These are phyloP conservation scores for Hyphodiscus sp. DNA, from an alignment of 2,329 filamentous ascomycete genomes.

Conservation along the genomic window DNA sequence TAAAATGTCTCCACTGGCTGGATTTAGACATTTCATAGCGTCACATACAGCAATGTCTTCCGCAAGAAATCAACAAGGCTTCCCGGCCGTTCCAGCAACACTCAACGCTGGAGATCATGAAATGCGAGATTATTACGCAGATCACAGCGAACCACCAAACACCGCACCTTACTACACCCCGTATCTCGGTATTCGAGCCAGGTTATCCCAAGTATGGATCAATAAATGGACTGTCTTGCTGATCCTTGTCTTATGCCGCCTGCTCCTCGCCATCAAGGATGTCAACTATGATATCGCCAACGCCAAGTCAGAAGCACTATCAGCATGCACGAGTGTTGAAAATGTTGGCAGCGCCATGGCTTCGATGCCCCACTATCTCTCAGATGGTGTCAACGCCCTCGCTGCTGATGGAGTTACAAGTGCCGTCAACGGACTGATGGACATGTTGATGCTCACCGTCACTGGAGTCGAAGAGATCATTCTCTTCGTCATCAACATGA, in stretches of 20 bases:
- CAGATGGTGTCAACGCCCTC: constrained; percentile 79
- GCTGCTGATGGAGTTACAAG: constrained; percentile 74
- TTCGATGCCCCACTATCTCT: constrained; percentile 95
- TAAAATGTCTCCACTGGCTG: constrained; percentile 29
- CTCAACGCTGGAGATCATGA: constrained; percentile 27
- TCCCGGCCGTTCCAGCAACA: constrained; percentile 32
- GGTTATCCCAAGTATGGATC: constrained; percentile 93
- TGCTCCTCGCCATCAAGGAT: constrained; percentile 67
- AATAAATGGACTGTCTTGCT: constrained; percentile 95
- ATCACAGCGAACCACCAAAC: constrained; percentile 33
- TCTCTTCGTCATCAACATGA: constrained; percentile 85
- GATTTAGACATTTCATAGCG: constrained; percentile 25
- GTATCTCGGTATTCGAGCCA: constrained; percentile 82
- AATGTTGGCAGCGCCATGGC: constrained; percentile 92
- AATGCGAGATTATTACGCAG: constrained; percentile 22
- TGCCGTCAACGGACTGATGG: constrained; percentile 72
- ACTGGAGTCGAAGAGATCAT: constrained; percentile 82
- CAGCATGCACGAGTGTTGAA: constrained; percentile 87
- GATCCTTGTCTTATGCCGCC: constrained; percentile 73
- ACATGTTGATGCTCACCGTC: constrained; percentile 70
- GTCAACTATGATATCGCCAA: constrained; percentile 68
- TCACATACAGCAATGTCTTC: constrained; percentile 30
- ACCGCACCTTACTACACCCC: constrained; percentile 72
- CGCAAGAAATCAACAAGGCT: constrained; percentile 22
- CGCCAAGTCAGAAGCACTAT: constrained; percentile 75